phyloP scores from a whole-genome alignment of 768 basidiomycete species.

The Tricholoma sp. region DNA sequence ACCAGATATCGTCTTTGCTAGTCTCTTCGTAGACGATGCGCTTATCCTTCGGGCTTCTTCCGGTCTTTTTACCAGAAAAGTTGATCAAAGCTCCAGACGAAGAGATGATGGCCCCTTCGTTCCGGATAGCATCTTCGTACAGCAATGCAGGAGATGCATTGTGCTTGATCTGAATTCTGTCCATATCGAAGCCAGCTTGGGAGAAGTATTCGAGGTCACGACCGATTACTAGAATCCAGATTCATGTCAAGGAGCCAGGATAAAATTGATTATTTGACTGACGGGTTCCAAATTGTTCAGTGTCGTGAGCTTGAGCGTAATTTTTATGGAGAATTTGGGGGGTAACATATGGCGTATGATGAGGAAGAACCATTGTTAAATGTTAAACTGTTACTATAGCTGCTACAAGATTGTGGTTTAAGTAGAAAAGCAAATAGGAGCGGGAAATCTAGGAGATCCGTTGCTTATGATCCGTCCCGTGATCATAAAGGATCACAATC shows the following conservation, averaged over 20 bases:
- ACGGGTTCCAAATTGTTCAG: slow-evolving; percentile 58
- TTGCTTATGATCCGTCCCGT: too few relatives aligned
- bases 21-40: slow-evolving; percentile 98
- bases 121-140: slow-evolving; percentile 97
- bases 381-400: too few relatives aligned
- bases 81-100: slow-evolving; percentile 96
- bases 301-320: slow-evolving; percentile 73
- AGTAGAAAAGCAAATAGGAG: too few relatives aligned
- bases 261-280: slow-evolving; percentile 19
- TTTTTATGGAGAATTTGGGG: slow-evolving; percentile 87
- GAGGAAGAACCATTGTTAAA: slow-evolving; percentile 56
- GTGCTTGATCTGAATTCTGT: slow-evolving; percentile 92
- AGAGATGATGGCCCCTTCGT: slow-evolving; percentile 98
- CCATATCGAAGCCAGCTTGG: slow-evolving; percentile 99
- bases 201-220: slow-evolving; percentile 96
- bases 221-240: slow-evolving; percentile 64
- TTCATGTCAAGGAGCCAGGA: background rate
- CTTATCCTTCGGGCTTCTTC: slow-evolving; percentile 97
- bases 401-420: too few relatives aligned
- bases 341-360: slow-evolving; percentile 78
- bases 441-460: too few relatives aligned
- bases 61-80: slow-evolving; percentile 99
- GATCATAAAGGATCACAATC: too few relatives aligned
- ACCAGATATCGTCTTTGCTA: slow-evolving; percentile 97
- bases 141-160: slow-evolving; percentile 87